These are phyloP conservation scores for Francoa sonchifolia DNA, from an alignment of 441 rosid genomes.

Conservation along the genomic window DNA sequence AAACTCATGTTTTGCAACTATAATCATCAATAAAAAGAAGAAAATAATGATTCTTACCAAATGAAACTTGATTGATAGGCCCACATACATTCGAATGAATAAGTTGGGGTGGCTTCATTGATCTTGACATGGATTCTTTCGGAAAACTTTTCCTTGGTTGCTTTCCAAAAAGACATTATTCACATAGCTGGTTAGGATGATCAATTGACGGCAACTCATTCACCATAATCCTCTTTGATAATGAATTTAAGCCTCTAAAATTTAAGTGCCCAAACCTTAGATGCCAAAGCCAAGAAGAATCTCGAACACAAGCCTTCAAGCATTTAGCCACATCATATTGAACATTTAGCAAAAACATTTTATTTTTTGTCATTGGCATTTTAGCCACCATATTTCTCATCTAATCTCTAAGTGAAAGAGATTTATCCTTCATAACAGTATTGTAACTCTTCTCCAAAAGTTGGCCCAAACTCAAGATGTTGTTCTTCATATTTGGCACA, in stretches of 20 bases:
- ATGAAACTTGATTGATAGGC: not conserved
- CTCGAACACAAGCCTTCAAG: not conserved
- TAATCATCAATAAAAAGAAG: slow-evolving; percentile 12
- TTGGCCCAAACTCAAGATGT: slow-evolving; percentile 13
- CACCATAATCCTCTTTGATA: slow-evolving; percentile 1
- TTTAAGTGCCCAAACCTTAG: not conserved
- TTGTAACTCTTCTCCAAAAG: slow-evolving; percentile 8
- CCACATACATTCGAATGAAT: slow-evolving; percentile 6
- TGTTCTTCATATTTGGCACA: slow-evolving; percentile 3
- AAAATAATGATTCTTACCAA: slow-evolving; percentile 5
- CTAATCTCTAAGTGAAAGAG: not conserved
- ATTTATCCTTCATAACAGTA: not conserved
- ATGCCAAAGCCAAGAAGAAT: slow-evolving; percentile 5
- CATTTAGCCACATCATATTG: not conserved
- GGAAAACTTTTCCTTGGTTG: not conserved
- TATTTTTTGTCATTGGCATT: slow-evolving; percentile 5
- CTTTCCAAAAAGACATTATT: slow-evolving; percentile 1
- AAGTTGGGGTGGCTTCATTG: not conserved
- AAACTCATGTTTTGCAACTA: slow-evolving; percentile 1
- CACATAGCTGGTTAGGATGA: not conserved
- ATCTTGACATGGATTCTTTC: not conserved
- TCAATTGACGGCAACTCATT: not conserved
- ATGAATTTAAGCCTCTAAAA: slow-evolving; percentile 2
- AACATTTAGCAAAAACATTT: not conserved
- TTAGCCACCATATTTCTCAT: not conserved